phyloP scores from a whole-genome alignment of 352 stramenopile species.

The Phytophthora fragariaefolia region DNA sequence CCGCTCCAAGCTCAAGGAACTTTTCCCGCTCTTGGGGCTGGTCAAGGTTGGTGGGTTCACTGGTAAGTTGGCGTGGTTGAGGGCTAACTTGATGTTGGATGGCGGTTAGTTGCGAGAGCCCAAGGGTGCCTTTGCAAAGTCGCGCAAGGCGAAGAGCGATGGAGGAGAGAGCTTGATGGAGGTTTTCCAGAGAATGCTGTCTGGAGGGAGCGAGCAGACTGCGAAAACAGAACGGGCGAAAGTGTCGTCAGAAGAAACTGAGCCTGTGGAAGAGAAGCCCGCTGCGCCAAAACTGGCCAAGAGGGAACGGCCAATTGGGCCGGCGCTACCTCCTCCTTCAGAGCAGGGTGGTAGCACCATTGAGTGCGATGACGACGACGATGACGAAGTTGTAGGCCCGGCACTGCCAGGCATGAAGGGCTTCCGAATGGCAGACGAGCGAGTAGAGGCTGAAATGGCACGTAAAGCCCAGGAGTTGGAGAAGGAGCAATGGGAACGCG shows the following conservation, averaged over 20 bases:
- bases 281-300: slow-evolving; percentile 10
- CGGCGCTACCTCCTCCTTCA: slow-evolving; percentile 46
- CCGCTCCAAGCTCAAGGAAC: slow-evolving; percentile 59
- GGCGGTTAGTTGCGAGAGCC: slow-evolving; percentile 48
- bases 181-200: slow-evolving; percentile 57
- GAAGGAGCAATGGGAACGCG: slow-evolving; percentile 69
- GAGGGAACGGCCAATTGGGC: slow-evolving; percentile 58
- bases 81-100: slow-evolving; percentile 3
- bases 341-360: slow-evolving; percentile 3
- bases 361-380: slow-evolving; percentile 38
- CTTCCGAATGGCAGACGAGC: slow-evolving; percentile 72
- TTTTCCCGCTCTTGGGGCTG: slow-evolving; percentile 80
- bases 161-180: slow-evolving; percentile 50
- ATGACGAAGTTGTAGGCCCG: slow-evolving; percentile 69
- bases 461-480: slow-evolving; percentile 60
- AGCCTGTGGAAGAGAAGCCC: slow-evolving; percentile 23
- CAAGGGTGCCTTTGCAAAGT: slow-evolving; percentile 62
- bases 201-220: slow-evolving; percentile 12
- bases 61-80: background rate
- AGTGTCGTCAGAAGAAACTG: background rate
- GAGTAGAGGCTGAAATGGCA: slow-evolving; percentile 77
- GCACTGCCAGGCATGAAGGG: slow-evolving; percentile 81
- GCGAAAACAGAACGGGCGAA: background rate
- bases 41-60: slow-evolving; percentile 47
- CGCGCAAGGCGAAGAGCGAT: slow-evolving; percentile 18